A percentile compares a stretch with the other conserved stretches of the same genome.
phyloP scores from a whole-genome alignment of 768 basidiomycete genomes.

The Xerocomellus amylosporus region DNA sequence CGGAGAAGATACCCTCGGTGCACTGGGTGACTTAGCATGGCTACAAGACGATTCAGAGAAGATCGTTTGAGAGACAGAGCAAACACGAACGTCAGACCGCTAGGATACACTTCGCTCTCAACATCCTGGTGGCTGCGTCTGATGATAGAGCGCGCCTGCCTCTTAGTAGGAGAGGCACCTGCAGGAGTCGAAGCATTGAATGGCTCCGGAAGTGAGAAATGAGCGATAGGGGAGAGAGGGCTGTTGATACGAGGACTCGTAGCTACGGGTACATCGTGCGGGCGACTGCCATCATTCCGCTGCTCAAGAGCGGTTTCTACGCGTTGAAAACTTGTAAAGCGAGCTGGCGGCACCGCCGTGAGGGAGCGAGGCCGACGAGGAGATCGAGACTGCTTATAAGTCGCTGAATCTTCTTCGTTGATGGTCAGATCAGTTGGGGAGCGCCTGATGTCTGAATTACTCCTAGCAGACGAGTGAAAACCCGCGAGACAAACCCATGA shows the following conservation, averaged over 20 bases:
- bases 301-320: slow-evolving; percentile 1
- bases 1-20: slow-evolving; percentile 12
- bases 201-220: slow-evolving; percentile 14
- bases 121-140: not conserved
- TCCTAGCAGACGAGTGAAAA: not conserved
- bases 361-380: not conserved
- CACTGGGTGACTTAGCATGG: not conserved
- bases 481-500: slow-evolving; percentile 6
- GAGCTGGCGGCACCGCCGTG: not conserved
- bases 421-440: not conserved
- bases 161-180: not conserved
- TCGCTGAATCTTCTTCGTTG: not conserved
- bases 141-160: not conserved
- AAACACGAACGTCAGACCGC: slow-evolving; percentile 11
- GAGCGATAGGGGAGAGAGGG: slow-evolving; percentile 18
- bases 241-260: not conserved
- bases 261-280: not conserved
- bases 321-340: not conserved
- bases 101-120: not conserved
- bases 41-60: slow-evolving; percentile 12
- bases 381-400: not conserved
- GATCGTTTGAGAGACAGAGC: not conserved
- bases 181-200: not conserved
- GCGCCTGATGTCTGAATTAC: slow-evolving; percentile 5
- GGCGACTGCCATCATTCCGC: not conserved